phyloP scores from a whole-genome alignment of 805 yeast genomes.

The Schizosaccharomyces japonicus region DNA sequence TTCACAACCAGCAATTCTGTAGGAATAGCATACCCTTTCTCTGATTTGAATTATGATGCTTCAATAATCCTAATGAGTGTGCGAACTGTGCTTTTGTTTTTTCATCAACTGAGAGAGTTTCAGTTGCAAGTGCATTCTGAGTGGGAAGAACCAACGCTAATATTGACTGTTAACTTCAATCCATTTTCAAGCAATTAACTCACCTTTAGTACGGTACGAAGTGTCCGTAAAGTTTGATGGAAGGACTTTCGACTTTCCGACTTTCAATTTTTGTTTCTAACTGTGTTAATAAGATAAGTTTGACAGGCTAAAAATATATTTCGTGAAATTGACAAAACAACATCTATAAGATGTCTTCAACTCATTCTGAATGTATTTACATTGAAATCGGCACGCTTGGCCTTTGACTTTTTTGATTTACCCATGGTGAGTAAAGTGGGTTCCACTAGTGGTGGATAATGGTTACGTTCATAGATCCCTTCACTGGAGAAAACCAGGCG shows the following conservation, averaged over 20 bases:
- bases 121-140: background rate
- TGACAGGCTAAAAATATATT: background rate
- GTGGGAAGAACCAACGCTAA: background rate
- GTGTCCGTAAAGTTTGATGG: conserved; percentile 66
- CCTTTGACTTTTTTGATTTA: conserved; percentile 26
- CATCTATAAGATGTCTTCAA: too few species aligned
- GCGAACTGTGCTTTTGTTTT: background rate
- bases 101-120: conserved; percentile 4
- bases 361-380: conserved; percentile 11
- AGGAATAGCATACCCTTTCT: background rate
- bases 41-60: background rate
- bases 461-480: too few species aligned
- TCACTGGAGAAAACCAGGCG: too few species aligned
- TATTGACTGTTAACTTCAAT: background rate
- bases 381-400: conserved; percentile 48
- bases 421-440: conserved; percentile 7
- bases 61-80: background rate
- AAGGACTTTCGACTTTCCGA: conserved; percentile 57
- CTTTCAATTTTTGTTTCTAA: conserved; percentile 52
- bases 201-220: conserved; percentile 43
- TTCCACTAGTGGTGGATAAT: too few species aligned
- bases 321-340: background rate
- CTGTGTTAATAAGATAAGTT: too few species aligned
- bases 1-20: conserved; percentile 13
- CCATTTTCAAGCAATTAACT: too few species aligned